A percentile compares a stretch with the other conserved stretches of the same genome.
Conservation (phyloP, 163 green algal species). For the Scenedesmus sp. region DNA sequence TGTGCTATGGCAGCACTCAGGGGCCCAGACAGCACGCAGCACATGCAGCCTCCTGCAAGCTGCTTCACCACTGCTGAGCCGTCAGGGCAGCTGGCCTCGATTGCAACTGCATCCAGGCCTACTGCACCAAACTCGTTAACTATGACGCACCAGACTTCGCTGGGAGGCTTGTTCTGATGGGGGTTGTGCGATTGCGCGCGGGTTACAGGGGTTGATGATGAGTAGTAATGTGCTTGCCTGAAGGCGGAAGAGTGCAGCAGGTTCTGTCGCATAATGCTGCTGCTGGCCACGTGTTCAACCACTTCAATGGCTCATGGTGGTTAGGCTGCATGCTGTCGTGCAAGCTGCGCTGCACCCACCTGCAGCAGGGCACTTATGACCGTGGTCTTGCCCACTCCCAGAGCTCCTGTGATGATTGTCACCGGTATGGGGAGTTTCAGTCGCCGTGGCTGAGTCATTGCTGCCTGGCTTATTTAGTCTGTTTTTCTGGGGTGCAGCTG, state of each 20-base stretch:
- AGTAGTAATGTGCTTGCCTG: neutral
- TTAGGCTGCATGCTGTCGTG: neutral
- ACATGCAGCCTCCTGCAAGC: conserved; percentile 82
- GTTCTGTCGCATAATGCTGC: neutral
- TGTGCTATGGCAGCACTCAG: conserved; percentile 75
- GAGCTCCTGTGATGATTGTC: conserved; percentile 60
- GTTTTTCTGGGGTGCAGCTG: neutral
- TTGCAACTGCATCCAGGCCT: conserved; percentile 63
- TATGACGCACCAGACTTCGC: conserved; percentile 67
- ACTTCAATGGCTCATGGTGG: neutral
- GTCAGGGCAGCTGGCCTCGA: conserved; percentile 2
- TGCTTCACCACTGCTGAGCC: conserved; percentile 64
- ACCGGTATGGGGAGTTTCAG: conserved; percentile 59
- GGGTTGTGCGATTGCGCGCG: too few relatives aligned
- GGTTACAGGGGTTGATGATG: neutral
- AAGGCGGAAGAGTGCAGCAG: neutral
- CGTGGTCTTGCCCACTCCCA: conserved; percentile 64
- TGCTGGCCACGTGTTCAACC: neutral
- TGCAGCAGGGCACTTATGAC: conserved; percentile 36
- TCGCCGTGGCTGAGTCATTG: neutral
- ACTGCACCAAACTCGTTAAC: conserved; percentile 78
- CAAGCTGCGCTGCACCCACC: neutral
- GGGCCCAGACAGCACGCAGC: conserved; percentile 74
- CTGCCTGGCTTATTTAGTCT: neutral
- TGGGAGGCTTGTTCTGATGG: conserved; percentile 18